These are phyloP conservation scores for Microbotryum violaceum DNA, from an alignment of 1,284 basidiomycete species.

Conservation along the genomic window DNA sequence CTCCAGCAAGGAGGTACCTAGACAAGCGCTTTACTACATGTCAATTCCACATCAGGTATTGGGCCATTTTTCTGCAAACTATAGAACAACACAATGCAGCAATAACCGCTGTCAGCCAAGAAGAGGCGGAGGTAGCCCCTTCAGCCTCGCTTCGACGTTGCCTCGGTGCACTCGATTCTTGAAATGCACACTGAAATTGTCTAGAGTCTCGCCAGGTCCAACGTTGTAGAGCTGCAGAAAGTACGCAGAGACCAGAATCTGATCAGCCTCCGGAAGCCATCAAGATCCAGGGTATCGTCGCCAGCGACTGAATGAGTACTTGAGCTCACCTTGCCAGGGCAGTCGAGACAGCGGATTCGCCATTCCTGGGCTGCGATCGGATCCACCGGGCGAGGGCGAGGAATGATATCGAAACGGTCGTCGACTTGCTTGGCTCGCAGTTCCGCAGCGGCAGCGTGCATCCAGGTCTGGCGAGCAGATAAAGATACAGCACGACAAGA, in stretches of 20 bases:
- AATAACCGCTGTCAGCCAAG: too few species aligned
- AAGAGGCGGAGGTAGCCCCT: not conserved
- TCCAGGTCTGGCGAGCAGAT: constrained; percentile 10
- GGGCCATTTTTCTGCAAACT: too few species aligned
- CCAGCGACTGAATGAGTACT: not conserved
- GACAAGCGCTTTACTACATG: too few species aligned
- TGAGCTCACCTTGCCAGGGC: constrained; percentile 73
- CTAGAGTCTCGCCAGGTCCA: constrained; percentile 78
- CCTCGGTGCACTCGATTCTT: constrained; percentile 62
- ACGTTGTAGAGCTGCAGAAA: constrained; percentile 71
- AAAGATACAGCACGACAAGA: too few species aligned
- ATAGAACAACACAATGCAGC: too few species aligned
- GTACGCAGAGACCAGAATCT: constrained; percentile 17
- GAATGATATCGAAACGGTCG: constrained; percentile 72
- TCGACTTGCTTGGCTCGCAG: constrained; percentile 68
- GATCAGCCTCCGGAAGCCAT: not conserved
- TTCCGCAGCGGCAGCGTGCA: constrained; percentile 49
- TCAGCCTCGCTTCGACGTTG: constrained; percentile 48
- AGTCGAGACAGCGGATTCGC: constrained; percentile 89
- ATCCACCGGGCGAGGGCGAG: constrained; percentile 46
- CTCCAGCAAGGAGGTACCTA: too few species aligned
- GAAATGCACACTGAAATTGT: constrained; percentile 89
- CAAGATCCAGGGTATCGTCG: not conserved
- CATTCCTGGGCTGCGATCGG: constrained; percentile 59
- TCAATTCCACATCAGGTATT: too few species aligned